Base-by-base conservation (phyloP, 305 asterid species). In the Fraxinus dipetala region DNA sequence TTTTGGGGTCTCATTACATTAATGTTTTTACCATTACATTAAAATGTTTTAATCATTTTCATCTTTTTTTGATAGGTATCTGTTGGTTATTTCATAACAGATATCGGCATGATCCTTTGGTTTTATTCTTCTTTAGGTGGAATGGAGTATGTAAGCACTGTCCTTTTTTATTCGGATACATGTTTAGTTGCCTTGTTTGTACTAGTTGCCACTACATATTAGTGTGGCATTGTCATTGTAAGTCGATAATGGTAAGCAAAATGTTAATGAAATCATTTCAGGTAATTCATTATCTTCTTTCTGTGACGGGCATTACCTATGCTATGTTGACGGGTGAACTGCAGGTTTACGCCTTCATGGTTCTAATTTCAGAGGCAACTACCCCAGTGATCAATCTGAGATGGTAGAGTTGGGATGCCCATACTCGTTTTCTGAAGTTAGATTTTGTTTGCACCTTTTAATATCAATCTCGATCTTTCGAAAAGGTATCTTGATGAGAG, bases 51-150 rank as follows among this genome's bases (percentile, higher is more conserved):
- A 74, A 30, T 67, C 11, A 10, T 59, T 75, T 54, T 81, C 78
- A 1, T 87, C 43, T 75, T 0, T 83, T 81, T 81, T 86, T 86
- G 78, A 30, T 78, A 94, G 98, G 91, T 88, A 38, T 94, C 97
- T 20, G 81, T 86, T 48, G 98, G 98, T 79, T 94, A 94, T 85
- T 94, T 94, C 89, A 78, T 91, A 70, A 86, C 91, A 59, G 98
- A 94, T 89, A 86, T 94, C 70, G 87, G 90, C 86, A 94, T 91
- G 98, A 94, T 94, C 79, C 80, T 94, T 81, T 92, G 98, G 98
- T 83, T 76, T 54, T 94, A 91, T 87, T 96, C 97, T 85, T 85
- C 92, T 70, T 83, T 94, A 83, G 98, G 98, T 6, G 94, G 97
- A 67, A 75, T 90, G 87, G 98, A 92, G 85, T 94, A 91, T 92